These are phyloP conservation scores for Aureobasidium musti DNA, from an alignment of 2,329 filamentous ascomycete genomes.

Conservation along the genomic window DNA sequence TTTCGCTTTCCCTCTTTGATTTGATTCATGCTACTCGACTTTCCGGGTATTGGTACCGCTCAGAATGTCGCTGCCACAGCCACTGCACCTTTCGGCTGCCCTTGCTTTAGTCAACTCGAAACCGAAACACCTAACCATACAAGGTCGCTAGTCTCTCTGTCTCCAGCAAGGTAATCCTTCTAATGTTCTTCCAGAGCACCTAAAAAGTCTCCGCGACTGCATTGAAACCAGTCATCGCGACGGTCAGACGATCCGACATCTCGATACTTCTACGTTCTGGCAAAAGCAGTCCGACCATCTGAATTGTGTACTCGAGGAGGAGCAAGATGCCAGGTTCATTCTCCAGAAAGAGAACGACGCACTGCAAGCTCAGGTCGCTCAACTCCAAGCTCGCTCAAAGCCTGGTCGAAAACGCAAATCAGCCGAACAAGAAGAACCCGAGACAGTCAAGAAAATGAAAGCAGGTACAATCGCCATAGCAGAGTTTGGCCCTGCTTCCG, in stretches of 20 bases:
- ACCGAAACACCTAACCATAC: constrained; percentile 40
- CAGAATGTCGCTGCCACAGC: neutral
- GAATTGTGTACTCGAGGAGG: constrained; percentile 33
- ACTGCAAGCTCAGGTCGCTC: constrained; percentile 2
- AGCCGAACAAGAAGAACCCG: neutral
- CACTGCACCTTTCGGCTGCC: constrained; percentile 35
- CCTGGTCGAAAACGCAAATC: constrained; percentile 19
- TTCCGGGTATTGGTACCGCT: neutral
- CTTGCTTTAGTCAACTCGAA: constrained; percentile 43
- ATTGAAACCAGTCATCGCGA: constrained; percentile 36
- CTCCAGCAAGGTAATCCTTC: neutral
- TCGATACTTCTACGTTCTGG: constrained; percentile 8
- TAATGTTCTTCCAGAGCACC: constrained; percentile 33
- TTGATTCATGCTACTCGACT: neutral
- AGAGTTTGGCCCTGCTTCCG: neutral
- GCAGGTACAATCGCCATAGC: neutral
- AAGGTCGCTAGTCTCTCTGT: constrained; percentile 33
- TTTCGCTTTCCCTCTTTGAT: neutral
- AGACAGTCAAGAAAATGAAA: neutral
- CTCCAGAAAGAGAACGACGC: constrained; percentile 17
- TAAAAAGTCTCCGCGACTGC: constrained; percentile 35
- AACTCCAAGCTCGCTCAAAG: neutral
- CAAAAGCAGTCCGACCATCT: constrained; percentile 31
- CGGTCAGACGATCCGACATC: neutral
- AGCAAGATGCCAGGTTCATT: neutral